A percentile compares a stretch with the other conserved stretches of the same genome.
Evolutionary conservation across 352 stramenopile species (phyloP).

Genomic region (Phytophthora melonis): DNA sequence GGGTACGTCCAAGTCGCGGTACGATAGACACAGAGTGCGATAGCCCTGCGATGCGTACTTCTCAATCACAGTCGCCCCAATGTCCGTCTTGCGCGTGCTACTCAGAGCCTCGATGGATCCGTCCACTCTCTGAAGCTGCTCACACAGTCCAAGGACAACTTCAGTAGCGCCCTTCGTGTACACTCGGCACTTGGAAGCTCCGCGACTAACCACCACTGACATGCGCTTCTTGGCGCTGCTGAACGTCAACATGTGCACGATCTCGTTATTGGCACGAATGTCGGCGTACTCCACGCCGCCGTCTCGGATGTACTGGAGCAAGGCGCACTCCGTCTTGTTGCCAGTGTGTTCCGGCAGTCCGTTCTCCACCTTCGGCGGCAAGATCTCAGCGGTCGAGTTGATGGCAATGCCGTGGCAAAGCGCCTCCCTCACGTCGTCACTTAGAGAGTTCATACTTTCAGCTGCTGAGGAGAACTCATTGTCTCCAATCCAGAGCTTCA

Average conservation of each 20-base stretch:
- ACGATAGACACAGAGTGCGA: slow-evolving; percentile 8
- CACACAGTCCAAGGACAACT: not conserved
- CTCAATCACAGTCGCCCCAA: slow-evolving; percentile 9
- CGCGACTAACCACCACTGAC: slow-evolving; percentile 11
- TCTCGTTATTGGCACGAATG: slow-evolving; percentile 3
- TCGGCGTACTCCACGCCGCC: slow-evolving; percentile 7
- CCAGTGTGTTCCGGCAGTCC: slow-evolving; percentile 2
- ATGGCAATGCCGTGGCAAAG: slow-evolving; percentile 37
- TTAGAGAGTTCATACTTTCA: slow-evolving; percentile 15
- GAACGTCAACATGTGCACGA: slow-evolving; percentile 13
- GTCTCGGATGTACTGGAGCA: slow-evolving; percentile 11
- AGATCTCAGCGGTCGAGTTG: slow-evolving; percentile 44
- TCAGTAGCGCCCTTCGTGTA: slow-evolving; percentile 14
- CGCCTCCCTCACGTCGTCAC: slow-evolving; percentile 22
- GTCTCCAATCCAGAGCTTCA: slow-evolving; percentile 60
- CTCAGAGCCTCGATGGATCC: slow-evolving; percentile 1
- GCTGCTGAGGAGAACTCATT: slow-evolving; percentile 36
- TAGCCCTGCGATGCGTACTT: slow-evolving; percentile 2
- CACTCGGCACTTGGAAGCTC: slow-evolving; percentile 1
- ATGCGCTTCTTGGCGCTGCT: slow-evolving; percentile 8
- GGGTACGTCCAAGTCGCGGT: slow-evolving; percentile 7
- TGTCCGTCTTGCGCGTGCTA: not conserved
- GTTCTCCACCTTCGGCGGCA: slow-evolving; percentile 4
- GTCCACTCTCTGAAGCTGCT: slow-evolving; percentile 4
- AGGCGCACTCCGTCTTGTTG: slow-evolving; percentile 11